These are phyloP conservation scores for Rhexocercosporidium sp. DNA, from an alignment of 2,329 filamentous ascomycete genomes.

Conservation along the genomic window DNA sequence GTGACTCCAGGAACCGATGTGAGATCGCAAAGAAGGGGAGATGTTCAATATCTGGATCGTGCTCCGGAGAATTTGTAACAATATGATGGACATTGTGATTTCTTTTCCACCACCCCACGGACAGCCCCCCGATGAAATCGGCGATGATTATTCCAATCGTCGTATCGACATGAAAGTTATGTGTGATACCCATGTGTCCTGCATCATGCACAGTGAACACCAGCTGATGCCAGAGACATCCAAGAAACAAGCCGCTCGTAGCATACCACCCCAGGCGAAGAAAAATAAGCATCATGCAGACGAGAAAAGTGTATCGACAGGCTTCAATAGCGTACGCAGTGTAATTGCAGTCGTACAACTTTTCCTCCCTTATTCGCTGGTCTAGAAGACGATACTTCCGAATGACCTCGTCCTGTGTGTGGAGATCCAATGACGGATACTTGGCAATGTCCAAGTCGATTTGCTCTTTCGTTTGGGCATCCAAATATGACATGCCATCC, in stretches of 20 bases:
- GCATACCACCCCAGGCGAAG: constrained; percentile 70
- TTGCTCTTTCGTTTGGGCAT: constrained; percentile 75
- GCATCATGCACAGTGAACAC: constrained; percentile 95
- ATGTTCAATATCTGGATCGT: constrained; percentile 94
- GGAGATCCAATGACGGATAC: constrained; percentile 78
- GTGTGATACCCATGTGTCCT: constrained; percentile 96
- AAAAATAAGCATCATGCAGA: constrained; percentile 63
- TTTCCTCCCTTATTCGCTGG: constrained; percentile 71
- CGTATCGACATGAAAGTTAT: constrained; percentile 82
- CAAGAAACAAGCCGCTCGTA: constrained; percentile 75
- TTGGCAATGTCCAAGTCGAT: constrained; percentile 77
- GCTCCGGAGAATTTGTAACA: constrained; percentile 92
- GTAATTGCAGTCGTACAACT: constrained; percentile 86
- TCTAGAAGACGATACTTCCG: constrained; percentile 82
- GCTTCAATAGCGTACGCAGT: constrained; percentile 77
- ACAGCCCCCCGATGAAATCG: constrained; percentile 87
- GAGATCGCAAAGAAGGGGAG: constrained; percentile 88
- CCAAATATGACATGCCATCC: constrained; percentile 68
- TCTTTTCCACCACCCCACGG: constrained; percentile 95
- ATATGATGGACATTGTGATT: constrained; percentile 98
- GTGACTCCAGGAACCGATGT: constrained; percentile 74
- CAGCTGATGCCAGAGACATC: constrained; percentile 90
- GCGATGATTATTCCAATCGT: constrained; percentile 89
- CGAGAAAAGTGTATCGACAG: constrained; percentile 73
- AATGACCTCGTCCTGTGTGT: constrained; percentile 77